Conservation (phyloP, 176 grass and related monocot species). For the Zea mays region Zm-B73-REFERENCE-NAM-5.0 NC_050105.1:108746501-108747000, state of each 20-base stretch:
- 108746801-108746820: background rate
- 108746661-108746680: background rate
- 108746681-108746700: constrained; percentile 20
- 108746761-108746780: background rate
- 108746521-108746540: constrained; percentile 84
- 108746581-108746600: constrained; percentile 35
- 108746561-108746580: constrained; percentile 50
- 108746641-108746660: constrained; percentile 17
- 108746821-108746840: background rate
- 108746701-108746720: background rate
- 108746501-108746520: constrained; percentile 76
- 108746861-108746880: background rate
- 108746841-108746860: background rate
- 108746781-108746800: background rate
- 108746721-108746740: constrained; percentile 2
- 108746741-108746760: constrained; percentile 21
- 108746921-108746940: constrained; percentile 13
- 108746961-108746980: constrained; percentile 1
- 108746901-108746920: constrained; percentile 29
- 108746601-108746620: constrained; percentile 37
- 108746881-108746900: constrained; percentile 21
- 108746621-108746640: background rate
- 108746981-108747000: background rate
- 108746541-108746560: constrained; percentile 63
- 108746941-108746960: background rate